These are phyloP conservation scores for Hypoxylon fuscum DNA, from an alignment of 495 filamentous ascomycete species.

Conservation along the genomic window DNA sequence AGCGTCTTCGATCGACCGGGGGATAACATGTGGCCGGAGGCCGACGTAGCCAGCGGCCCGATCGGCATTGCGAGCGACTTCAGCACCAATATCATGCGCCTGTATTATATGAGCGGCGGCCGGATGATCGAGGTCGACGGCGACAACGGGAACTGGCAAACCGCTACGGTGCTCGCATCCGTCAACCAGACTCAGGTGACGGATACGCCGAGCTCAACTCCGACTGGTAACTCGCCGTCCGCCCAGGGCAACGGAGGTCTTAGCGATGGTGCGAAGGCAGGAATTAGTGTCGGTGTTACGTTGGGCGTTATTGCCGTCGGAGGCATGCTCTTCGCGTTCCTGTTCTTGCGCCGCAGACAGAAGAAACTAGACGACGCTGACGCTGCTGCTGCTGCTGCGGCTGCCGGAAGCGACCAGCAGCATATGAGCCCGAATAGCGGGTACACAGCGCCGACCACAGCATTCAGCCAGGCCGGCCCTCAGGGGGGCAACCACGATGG, in stretches of 20 bases:
- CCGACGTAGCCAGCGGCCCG: conserved; percentile 30
- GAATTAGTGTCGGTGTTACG: conserved; percentile 38
- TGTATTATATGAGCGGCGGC: conserved; percentile 40
- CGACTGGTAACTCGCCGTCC: not conserved
- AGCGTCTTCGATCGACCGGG: conserved; percentile 2
- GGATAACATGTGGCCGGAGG: conserved; percentile 28
- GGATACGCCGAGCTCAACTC: not conserved
- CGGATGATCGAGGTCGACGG: conserved; percentile 34
- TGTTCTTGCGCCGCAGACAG: conserved; percentile 31
- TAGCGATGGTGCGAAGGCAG: conserved; percentile 36
- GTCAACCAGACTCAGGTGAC: conserved; percentile 8
- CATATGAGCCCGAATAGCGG: conserved; percentile 14
- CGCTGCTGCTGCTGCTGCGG: conserved; percentile 2
- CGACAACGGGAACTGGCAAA: conserved; percentile 22
- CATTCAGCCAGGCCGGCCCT: too few species aligned
- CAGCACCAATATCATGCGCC: conserved; percentile 15
- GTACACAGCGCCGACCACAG: not conserved
- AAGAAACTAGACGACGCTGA: conserved; percentile 14
- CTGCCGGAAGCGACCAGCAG: not conserved
- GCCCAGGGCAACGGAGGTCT: conserved; percentile 2
- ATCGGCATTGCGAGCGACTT: conserved; percentile 37
- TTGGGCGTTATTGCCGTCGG: conserved; percentile 34
- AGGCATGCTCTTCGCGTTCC: conserved; percentile 25
- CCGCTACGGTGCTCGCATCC: conserved; percentile 3
- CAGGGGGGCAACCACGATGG: not conserved